Evolutionary conservation across 2,329 filamentous ascomycete species (phyloP).

Genomic region (Verticillium nonalfalfae): DNA sequence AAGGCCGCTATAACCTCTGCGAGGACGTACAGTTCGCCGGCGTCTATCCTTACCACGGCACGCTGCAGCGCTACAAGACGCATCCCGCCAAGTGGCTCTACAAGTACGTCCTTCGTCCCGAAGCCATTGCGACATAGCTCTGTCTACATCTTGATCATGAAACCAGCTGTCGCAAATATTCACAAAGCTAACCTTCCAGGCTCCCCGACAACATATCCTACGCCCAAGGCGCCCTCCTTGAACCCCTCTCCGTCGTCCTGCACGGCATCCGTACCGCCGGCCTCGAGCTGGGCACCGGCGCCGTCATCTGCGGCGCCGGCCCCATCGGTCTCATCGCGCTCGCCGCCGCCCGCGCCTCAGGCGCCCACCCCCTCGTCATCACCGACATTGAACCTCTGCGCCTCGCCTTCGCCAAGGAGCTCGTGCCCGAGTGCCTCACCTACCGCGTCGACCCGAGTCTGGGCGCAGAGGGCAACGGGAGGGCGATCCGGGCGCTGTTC

Average conservation of each 20-base stretch:
- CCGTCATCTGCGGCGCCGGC: constrained; percentile 55
- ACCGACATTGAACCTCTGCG: constrained; percentile 54
- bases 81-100: constrained; percentile 56
- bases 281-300: constrained; percentile 46
- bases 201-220: constrained; percentile 51
- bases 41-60: constrained; percentile 54
- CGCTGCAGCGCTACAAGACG: constrained; percentile 54
- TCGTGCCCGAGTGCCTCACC: constrained; percentile 46
- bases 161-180: too few relatives aligned
- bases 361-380: constrained; percentile 57
- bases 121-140: too few relatives aligned
- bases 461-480: constrained; percentile 41
- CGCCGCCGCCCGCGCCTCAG: constrained; percentile 52
- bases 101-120: constrained; percentile 22
- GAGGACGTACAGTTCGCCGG: constrained; percentile 55
- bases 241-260: constrained; percentile 57
- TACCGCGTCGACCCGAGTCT: constrained; percentile 44
- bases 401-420: constrained; percentile 49
- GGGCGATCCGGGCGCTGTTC: constrained; percentile 47
- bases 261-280: constrained; percentile 50
- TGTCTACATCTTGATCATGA: too few relatives aligned
- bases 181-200: constrained; percentile 11
- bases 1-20: constrained; percentile 59
- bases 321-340: constrained; percentile 56
- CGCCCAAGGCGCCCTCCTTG: constrained; percentile 55